A percentile compares a stretch with the other conserved stretches of the same genome.
Evolutionary conservation across 192 early-diverging fungal genomes (phyloP).

Genomic region (Backusella circina): DNA sequence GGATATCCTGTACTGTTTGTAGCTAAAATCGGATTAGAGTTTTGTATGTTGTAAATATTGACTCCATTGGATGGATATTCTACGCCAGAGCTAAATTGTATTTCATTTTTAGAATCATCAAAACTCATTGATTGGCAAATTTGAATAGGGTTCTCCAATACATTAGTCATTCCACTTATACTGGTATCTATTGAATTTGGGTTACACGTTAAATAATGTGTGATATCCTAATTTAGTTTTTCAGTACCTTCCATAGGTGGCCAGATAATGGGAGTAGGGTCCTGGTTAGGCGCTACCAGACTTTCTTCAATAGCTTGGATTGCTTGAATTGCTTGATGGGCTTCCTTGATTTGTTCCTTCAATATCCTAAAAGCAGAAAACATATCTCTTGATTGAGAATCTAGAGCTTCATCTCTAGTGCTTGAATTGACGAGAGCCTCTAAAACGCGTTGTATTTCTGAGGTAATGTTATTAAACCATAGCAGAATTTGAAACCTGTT

Average conservation of each 20-base stretch:
- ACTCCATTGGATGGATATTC: not conserved
- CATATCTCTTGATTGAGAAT: not conserved
- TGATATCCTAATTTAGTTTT: not conserved
- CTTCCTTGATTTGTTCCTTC: not conserved
- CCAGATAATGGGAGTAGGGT: not conserved
- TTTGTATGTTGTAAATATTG: not conserved
- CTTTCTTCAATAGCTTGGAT: not conserved
- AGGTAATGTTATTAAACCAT: not conserved
- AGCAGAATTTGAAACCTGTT: not conserved
- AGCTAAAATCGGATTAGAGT: not conserved
- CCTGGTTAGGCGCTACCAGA: not conserved
- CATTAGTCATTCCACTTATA: not conserved
- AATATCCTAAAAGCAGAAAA: constrained; percentile 2
- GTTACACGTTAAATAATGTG: not conserved
- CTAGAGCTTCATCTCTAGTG: not conserved
- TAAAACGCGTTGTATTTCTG: not conserved
- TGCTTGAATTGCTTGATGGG: not conserved
- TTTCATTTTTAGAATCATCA: not conserved
- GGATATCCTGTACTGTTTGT: not conserved
- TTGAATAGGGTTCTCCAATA: not conserved
- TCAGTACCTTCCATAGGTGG: not conserved
- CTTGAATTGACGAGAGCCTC: not conserved
- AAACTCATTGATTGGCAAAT: not conserved
- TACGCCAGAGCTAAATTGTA: not conserved
- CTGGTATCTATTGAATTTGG: not conserved